Base-by-base conservation (phyloP, 2,329 filamentous ascomycete species). In the Pseudopyricularia cyperi region DNA sequence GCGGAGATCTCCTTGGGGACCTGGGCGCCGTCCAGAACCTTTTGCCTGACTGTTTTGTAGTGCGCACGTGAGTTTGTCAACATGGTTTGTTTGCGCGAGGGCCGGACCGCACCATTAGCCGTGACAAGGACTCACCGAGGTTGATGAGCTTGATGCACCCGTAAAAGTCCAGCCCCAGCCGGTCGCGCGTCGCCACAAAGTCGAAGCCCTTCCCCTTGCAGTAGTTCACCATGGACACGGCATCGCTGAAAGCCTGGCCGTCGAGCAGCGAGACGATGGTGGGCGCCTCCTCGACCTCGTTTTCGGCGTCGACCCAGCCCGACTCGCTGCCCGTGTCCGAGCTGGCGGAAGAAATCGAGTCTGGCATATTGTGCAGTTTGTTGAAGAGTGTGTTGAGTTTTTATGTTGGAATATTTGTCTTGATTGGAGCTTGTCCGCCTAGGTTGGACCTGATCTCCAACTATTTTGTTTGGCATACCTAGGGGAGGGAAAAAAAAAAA, bases 121-220 rank as follows among this genome's bases (percentile, higher is more conserved):
- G 17, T 32, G 34, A 42, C 17, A 39, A 37, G 50, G 22, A 60
- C 63, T 54, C 54, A 76, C 73, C 66, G 59, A 80, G 89, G 63
- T 90, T 90, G 63, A 89, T 80, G 33, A 90, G 71, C 66, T 83
- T 89, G 59, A 90, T 79, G 54, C 75, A 79, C 28, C 80, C 85
- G 54, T 88, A 75, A 58, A 89, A 89, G 61, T 90, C 85, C 46
- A 89, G 72, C 22, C 70, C 74, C 62, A 80, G 65, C 22, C 67
- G 69, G 53, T 79, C 76, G 53, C 80, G 72, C 33, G 79, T 69
- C 51, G 72, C 75, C 51, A 81, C 62, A 54, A 90, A 78, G 65
- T 89, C 84, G 59, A 90, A 85, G 28, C 68, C 66, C 58, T 78
- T 79, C 49, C 82, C 73, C 60, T 78, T 83, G 74, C 81, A 85